A percentile compares a stretch with the other conserved stretches of the same genome.
Conservation (phyloP, 345 rosid species). For the Mallotus nudiflorus region DNA sequence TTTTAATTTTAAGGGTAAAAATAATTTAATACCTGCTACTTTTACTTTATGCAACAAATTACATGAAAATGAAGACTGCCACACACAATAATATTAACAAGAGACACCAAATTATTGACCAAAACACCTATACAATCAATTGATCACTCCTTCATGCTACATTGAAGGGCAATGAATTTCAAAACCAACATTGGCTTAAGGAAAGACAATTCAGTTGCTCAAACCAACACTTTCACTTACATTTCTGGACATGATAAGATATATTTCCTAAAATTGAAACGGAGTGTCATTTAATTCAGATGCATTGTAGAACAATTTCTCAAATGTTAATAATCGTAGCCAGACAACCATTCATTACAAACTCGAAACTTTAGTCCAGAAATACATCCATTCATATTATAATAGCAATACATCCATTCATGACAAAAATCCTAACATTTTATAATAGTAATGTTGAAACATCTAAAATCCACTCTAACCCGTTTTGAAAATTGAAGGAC, state of each 20-base stretch:
- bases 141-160: background rate
- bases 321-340: background rate
- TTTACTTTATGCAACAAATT: background rate
- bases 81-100: background rate
- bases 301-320: background rate
- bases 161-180: background rate
- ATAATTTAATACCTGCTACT: background rate
- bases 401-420: too few relatives aligned
- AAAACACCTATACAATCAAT: background rate
- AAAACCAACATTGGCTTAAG: background rate
- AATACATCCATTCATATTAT: conserved; percentile 8
- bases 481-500: background rate
- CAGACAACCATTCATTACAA: conserved; percentile 2
- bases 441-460: conserved; percentile 7
- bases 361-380: background rate
- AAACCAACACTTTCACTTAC: too few relatives aligned
- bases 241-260: too few relatives aligned
- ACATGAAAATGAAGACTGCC: background rate
- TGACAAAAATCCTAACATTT: conserved; percentile 3
- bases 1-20: conserved; percentile 1
- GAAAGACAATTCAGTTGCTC: too few relatives aligned
- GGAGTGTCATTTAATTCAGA: too few relatives aligned
- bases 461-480: conserved; percentile 4
- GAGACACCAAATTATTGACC: background rate
- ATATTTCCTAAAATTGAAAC: too few relatives aligned